These are phyloP conservation scores for Cinchona pubescens DNA, from an alignment of 257 asterid species.

Conservation along the genomic window DNA sequence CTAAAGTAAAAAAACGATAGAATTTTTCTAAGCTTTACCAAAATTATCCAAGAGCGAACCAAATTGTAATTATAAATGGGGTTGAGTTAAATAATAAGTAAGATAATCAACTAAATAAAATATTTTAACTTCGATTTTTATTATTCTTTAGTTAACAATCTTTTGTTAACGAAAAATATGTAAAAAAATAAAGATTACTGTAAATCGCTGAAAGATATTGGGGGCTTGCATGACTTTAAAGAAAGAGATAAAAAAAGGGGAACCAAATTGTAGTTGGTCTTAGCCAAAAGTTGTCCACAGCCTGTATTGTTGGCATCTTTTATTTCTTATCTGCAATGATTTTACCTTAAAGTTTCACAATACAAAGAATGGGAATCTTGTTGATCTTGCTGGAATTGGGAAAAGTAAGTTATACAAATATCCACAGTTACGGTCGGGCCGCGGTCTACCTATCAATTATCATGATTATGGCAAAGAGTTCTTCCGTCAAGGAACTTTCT, in stretches of 20 bases:
- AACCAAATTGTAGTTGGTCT: background rate
- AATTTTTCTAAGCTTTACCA: no score
- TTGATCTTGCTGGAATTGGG: constrained; percentile 7
- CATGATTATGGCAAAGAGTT: background rate
- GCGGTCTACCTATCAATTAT: background rate
- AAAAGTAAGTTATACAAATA: background rate
- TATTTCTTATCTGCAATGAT: background rate
- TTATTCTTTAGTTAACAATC: no score
- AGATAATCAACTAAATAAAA: no score
- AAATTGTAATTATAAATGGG: no score
- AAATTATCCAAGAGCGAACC: background rate
- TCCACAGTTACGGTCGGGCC: constrained; percentile 1
- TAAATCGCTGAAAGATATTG: no score
- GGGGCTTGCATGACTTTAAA: no score
- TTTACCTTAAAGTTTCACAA: background rate
- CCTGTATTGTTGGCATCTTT: background rate
- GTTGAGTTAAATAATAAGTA: no score
- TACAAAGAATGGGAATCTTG: constrained; percentile 12
- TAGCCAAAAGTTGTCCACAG: constrained; percentile 11
- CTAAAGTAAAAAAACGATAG: no score
- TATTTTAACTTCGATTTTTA: no score
- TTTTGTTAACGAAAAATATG: no score
- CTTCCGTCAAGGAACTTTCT: constrained; percentile 17
- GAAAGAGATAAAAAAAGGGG: no score
- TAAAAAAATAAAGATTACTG: no score